These are phyloP conservation scores for Peniophora sp. DNA, from an alignment of 1,284 basidiomycete species.

Conservation along the genomic window DNA sequence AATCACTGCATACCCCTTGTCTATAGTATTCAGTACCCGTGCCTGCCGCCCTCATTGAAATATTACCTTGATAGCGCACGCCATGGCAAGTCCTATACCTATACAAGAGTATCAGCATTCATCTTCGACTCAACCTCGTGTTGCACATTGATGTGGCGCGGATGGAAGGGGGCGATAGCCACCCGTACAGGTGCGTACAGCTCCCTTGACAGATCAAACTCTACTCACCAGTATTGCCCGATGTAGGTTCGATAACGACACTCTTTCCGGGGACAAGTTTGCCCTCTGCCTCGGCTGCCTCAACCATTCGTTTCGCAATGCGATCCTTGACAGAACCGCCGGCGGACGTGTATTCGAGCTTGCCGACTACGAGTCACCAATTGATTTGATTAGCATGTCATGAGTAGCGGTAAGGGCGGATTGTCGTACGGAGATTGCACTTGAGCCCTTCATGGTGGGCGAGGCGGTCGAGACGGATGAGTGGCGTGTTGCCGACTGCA, in stretches of 20 bases:
- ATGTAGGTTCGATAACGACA: slow-evolving; percentile 90
- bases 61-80: slow-evolving; percentile 82
- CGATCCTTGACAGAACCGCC: slow-evolving; percentile 96
- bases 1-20: slow-evolving; percentile 84
- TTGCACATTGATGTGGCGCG: too few species aligned
- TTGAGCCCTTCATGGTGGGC: slow-evolving; percentile 67
- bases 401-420: not conserved
- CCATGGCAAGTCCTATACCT: slow-evolving; percentile 90
- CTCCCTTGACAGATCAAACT: too few species aligned
- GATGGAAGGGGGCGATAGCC: too few species aligned
- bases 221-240: slow-evolving; percentile 84
- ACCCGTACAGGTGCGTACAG: too few species aligned
- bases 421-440: slow-evolving; percentile 79
- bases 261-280: slow-evolving; percentile 83
- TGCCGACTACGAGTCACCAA: slow-evolving; percentile 54
- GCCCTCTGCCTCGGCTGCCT: slow-evolving; percentile 84
- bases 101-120: slow-evolving; percentile 4
- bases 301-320: slow-evolving; percentile 96
- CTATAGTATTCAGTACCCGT: slow-evolving; percentile 70
- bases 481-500: slow-evolving; percentile 85
- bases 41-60: slow-evolving; percentile 3
- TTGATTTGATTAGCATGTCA: not conserved
- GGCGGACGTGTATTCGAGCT: slow-evolving; percentile 85
- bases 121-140: too few species aligned
- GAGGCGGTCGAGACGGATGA: slow-evolving; percentile 80